A percentile compares a stretch with the other conserved stretches of the same genome.
Evolutionary conservation across 1,284 basidiomycete genomes (phyloP).

Genomic region (Cutaneotrichosporon sp.): DNA sequence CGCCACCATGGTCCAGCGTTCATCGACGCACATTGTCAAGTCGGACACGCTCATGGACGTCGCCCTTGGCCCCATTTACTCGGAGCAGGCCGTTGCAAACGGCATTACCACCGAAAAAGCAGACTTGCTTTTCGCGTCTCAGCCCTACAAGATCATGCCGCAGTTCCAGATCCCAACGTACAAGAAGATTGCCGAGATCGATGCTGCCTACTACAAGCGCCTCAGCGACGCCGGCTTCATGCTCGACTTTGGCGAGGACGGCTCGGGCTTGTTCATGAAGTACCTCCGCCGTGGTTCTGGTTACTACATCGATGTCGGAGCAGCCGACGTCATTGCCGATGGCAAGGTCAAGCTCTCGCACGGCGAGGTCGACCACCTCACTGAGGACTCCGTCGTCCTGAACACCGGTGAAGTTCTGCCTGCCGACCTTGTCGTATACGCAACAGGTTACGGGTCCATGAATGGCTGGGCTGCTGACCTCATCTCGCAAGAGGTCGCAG

Average conservation of each 20-base stretch:
- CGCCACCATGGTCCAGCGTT: constrained; percentile 49
- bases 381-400: constrained; percentile 16
- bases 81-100: constrained; percentile 56
- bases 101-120: constrained; percentile 52
- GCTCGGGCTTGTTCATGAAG: constrained; percentile 18
- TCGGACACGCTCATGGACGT: constrained; percentile 48
- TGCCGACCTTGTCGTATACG: constrained; percentile 19
- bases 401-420: constrained; percentile 7
- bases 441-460: constrained; percentile 19
- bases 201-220: constrained; percentile 14
- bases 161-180: constrained; percentile 55
- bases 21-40: constrained; percentile 50
- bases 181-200: constrained; percentile 19
- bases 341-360: constrained; percentile 23
- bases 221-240: constrained; percentile 20
- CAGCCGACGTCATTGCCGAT: constrained; percentile 22
- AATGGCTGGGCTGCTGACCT: constrained; percentile 16
- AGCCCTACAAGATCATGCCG: constrained; percentile 49
- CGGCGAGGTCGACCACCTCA: constrained; percentile 21
- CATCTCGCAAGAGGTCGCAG: constrained; percentile 15
- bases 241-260: constrained; percentile 23
- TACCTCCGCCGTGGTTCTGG: constrained; percentile 18
- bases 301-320: constrained; percentile 21
- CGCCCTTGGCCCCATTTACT: constrained; percentile 52
- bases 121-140: constrained; percentile 49